phyloP scores from a whole-genome alignment of 2,329 filamentous ascomycete species.

The Cylindrodendrum hubeiense region DNA sequence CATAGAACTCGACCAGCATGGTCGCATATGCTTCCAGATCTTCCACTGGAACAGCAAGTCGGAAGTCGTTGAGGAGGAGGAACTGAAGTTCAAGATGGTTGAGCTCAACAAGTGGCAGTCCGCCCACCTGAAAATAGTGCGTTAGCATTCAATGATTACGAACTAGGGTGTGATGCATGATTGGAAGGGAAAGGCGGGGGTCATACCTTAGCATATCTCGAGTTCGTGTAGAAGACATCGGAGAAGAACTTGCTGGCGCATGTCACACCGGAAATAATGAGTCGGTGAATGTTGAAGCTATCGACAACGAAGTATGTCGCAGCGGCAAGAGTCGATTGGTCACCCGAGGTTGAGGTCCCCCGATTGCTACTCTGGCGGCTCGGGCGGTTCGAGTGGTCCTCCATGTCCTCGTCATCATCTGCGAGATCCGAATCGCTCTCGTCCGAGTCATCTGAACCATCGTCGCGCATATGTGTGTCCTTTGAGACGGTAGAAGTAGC shows the following conservation, averaged over 20 bases:
- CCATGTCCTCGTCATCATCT: constrained; percentile 56
- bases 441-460: constrained; percentile 49
- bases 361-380: constrained; percentile 38
- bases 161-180: not conserved
- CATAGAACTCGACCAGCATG: constrained; percentile 98
- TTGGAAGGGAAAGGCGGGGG: not conserved
- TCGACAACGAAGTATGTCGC: constrained; percentile 89
- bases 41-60: constrained; percentile 91
- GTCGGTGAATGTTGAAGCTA: constrained; percentile 97
- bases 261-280: constrained; percentile 97
- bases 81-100: constrained; percentile 98
- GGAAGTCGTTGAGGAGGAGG: constrained; percentile 93
- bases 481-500: constrained; percentile 28
- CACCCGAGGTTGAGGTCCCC: constrained; percentile 37
- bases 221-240: constrained; percentile 98
- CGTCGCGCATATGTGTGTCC: constrained; percentile 48
- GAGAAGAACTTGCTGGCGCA: constrained; percentile 99
- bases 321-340: constrained; percentile 42
- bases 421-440: constrained; percentile 65
- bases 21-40: constrained; percentile 97
- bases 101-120: constrained; percentile 89
- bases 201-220: constrained; percentile 95
- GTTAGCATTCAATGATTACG: constrained; percentile 25
- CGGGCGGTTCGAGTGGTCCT: constrained; percentile 43
- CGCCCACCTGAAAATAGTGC: constrained; percentile 79